These are phyloP conservation scores for Priceomyces castillae DNA, from an alignment of 805 yeast genomes.

Conservation along the genomic window DNA sequence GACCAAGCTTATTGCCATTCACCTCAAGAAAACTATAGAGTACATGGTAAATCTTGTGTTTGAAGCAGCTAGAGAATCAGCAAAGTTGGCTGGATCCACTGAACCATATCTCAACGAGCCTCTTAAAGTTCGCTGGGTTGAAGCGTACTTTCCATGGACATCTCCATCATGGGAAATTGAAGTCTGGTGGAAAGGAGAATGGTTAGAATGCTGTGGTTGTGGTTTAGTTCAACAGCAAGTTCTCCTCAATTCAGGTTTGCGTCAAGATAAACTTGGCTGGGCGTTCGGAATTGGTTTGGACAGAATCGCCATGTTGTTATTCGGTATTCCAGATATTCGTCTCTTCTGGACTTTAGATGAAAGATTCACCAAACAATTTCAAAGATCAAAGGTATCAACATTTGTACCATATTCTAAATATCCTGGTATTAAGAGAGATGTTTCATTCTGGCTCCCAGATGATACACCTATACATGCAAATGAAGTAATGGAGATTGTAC, in stretches of 20 bases:
- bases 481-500: conserved; percentile 90
- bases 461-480: conserved; percentile 63
- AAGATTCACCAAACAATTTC: conserved; percentile 73
- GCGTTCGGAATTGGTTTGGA: conserved; percentile 97
- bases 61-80: conserved; percentile 62
- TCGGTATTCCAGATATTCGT: conserved; percentile 93
- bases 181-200: conserved; percentile 97
- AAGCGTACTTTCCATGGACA: conserved; percentile 97
- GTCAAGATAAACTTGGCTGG: conserved; percentile 75
- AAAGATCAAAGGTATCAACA: conserved; percentile 57
- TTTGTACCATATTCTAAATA: conserved; percentile 89
- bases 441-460: conserved; percentile 84
- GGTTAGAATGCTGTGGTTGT: conserved; percentile 97
- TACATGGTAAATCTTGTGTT: conserved; percentile 79
- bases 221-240: conserved; percentile 85
- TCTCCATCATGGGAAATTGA: conserved; percentile 98
- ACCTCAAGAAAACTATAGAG: conserved; percentile 85
- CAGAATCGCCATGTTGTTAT: conserved; percentile 90
- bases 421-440: conserved; percentile 83
- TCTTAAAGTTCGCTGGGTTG: conserved; percentile 87
- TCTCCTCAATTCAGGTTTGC: conserved; percentile 64
- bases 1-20: conserved; percentile 65
- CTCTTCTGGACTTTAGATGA: conserved; percentile 86
- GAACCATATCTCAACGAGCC: conserved; percentile 67
- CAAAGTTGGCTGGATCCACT: conserved; percentile 55